A percentile compares a stretch with the other conserved stretches of the same genome.
Conservation (phyloP, 2,329 filamentous ascomycete genomes). For the Epichloe scottii region DNA sequence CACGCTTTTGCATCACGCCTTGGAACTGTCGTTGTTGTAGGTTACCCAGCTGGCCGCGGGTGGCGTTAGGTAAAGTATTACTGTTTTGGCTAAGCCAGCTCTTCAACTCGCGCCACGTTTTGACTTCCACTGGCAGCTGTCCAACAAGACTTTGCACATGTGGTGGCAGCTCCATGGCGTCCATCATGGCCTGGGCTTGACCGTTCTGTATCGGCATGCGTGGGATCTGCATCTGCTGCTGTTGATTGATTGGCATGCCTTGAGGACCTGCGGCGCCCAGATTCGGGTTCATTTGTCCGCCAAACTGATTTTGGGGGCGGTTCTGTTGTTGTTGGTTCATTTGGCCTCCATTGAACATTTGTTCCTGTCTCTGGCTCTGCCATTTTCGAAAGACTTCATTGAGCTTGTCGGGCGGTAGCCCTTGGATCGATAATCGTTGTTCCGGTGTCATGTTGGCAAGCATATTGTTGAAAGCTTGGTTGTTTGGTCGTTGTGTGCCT, state of each 20-base stretch:
- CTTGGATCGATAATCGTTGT: conserved; percentile 30
- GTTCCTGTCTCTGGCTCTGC: conserved; percentile 26
- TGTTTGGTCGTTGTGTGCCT: conserved; percentile 33
- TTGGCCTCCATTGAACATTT: conserved; percentile 20
- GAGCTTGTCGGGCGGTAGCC: conserved; percentile 35
- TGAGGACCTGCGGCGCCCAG: conserved; percentile 17
- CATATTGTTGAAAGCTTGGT: conserved; percentile 28
- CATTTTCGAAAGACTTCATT: conserved; percentile 39
- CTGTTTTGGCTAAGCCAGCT: conserved; percentile 27
- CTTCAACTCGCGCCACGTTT: conserved; percentile 37
- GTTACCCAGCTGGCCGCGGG: conserved; percentile 20
- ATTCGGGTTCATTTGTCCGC: conserved; percentile 19
- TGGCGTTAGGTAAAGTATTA: conserved; percentile 18
- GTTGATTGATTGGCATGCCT: conserved; percentile 17
- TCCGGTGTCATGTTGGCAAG: conserved; percentile 33
- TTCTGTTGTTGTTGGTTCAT: conserved; percentile 17
- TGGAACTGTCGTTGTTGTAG: conserved; percentile 30
- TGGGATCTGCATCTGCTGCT: conserved; percentile 16
- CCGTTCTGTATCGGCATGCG: conserved; percentile 15
- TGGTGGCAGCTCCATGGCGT: conserved; percentile 33
- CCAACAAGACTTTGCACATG: conserved; percentile 19
- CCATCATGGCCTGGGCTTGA: conserved; percentile 30
- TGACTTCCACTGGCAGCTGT: conserved; percentile 28
- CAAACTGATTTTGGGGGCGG: conserved; percentile 17
- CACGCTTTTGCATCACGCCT: conserved; percentile 18